Percentiles rank a stretch among this genome's conserved stretches.
Conservation (phyloP, 2,329 filamentous ascomycete genomes). For the Sarocladiaceae sp. region DNA sequence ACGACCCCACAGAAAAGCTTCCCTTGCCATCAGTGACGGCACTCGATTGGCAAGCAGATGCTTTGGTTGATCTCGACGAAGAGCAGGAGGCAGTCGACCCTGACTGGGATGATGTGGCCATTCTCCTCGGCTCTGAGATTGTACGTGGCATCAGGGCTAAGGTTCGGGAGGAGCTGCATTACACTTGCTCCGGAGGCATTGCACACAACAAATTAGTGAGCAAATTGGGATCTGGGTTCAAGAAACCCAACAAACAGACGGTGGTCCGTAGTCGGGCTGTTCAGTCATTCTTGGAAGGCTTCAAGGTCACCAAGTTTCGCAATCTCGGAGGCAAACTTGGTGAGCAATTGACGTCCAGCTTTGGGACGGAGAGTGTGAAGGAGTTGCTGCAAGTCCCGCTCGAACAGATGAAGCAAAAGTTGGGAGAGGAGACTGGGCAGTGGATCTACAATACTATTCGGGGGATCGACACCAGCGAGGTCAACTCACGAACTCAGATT, state of each 20-base stretch:
- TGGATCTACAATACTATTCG: conserved; percentile 86
- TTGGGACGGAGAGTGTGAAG: conserved; percentile 73
- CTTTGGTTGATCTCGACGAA: conserved; percentile 73
- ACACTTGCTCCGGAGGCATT: conserved; percentile 89
- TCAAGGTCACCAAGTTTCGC: conserved; percentile 93
- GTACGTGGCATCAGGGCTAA: conserved; percentile 68
- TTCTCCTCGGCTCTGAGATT: conserved; percentile 85
- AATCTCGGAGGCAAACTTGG: conserved; percentile 95
- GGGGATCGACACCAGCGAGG: conserved; percentile 81
- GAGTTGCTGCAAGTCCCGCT: conserved; percentile 70
- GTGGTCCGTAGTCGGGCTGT: conserved; percentile 85
- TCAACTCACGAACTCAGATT: conserved; percentile 87
- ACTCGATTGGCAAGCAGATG: conserved; percentile 79
- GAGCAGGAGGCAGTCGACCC: conserved; percentile 75
- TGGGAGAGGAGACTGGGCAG: conserved; percentile 78
- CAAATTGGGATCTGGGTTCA: conserved; percentile 85
- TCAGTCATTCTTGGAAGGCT: conserved; percentile 70
- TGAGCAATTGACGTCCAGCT: conserved; percentile 76
- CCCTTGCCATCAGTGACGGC: conserved; percentile 66
- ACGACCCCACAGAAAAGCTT: conserved; percentile 66
- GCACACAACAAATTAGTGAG: conserved; percentile 92
- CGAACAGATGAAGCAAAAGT: conserved; percentile 69
- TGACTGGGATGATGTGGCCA: conserved; percentile 94
- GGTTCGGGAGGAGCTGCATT: conserved; percentile 68
- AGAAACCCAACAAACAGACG: conserved; percentile 93